Conservation (phyloP, 2,329 filamentous ascomycete species). For the Botrytis medusae region DNA sequence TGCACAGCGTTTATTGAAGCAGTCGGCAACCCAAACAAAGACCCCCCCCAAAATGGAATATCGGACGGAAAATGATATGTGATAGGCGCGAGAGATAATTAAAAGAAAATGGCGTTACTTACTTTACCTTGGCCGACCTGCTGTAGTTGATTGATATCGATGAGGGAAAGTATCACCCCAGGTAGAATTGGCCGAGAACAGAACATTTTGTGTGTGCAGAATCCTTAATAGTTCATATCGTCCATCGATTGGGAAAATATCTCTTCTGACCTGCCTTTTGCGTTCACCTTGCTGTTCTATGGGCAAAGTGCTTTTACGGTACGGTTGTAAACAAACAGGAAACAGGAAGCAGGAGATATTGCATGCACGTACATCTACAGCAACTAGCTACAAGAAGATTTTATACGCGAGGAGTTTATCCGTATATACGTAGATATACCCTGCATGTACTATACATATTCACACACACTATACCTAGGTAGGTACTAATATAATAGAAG, state of each 20-base stretch:
- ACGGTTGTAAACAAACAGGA: background rate
- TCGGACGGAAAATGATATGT: conserved; percentile 10
- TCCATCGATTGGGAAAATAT: background rate
- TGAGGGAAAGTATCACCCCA: background rate
- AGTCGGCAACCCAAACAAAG: conserved; percentile 17
- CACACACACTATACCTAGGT: background rate
- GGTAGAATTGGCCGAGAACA: conserved; percentile 4
- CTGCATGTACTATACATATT: background rate
- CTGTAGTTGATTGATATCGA: background rate
- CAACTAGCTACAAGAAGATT: background rate
- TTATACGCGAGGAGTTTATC: background rate
- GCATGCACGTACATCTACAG: background rate
- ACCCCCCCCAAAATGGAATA: background rate
- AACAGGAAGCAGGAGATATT: background rate
- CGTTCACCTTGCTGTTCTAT: background rate
- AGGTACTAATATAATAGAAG: background rate
- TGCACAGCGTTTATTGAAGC: conserved; percentile 24
- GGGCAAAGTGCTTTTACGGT: background rate
- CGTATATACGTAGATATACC: background rate
- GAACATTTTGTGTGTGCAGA: background rate
- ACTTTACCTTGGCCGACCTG: conserved; percentile 5
- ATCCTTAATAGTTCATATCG: background rate
- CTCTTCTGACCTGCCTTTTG: background rate
- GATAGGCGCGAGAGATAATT: conserved; percentile 20
- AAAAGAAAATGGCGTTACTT: conserved; percentile 8